Conservation (phyloP, 306 rosid species). For the Adenanthera pavonina region DNA sequence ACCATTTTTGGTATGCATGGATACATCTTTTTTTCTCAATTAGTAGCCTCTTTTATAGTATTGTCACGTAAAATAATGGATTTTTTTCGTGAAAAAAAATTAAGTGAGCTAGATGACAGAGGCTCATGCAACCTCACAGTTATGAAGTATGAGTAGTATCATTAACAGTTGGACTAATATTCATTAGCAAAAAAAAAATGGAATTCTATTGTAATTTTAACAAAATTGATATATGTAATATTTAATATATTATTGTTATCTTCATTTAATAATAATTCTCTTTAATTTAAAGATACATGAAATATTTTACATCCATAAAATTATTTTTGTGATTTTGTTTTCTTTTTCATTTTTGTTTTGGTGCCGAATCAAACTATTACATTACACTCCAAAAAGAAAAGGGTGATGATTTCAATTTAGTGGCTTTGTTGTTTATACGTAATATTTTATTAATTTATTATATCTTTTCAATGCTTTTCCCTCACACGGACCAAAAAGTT, state of each 20-base stretch:
- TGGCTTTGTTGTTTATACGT: not conserved
- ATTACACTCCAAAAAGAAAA: not conserved
- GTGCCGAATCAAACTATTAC: not conserved
- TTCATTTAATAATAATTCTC: no score
- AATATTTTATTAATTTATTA: constrained; percentile 1
- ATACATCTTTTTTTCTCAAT: not conserved
- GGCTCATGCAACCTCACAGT: not conserved
- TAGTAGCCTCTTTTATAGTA: not conserved
- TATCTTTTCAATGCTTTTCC: not conserved
- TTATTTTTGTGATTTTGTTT: no score
- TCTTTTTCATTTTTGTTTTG: not conserved
- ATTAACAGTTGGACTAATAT: no score
- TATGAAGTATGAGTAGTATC: no score
- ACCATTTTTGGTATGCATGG: not conserved
- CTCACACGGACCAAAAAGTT: not conserved
- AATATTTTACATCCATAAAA: not conserved
- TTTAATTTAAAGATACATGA: no score
- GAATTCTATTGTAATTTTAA: no score
- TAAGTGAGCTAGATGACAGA: no score
- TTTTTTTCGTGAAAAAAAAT: not conserved
- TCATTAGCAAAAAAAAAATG: no score
- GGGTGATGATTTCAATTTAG: not conserved
- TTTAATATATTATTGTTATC: no score
- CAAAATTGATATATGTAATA: no score
- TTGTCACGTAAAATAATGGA: not conserved